Percentiles rank a stretch among this genome's conserved stretches.
These are phyloP conservation scores for Saposhnikovia divaricata DNA, from an alignment of 129 eudicot species.

Conservation along the genomic window DNA sequence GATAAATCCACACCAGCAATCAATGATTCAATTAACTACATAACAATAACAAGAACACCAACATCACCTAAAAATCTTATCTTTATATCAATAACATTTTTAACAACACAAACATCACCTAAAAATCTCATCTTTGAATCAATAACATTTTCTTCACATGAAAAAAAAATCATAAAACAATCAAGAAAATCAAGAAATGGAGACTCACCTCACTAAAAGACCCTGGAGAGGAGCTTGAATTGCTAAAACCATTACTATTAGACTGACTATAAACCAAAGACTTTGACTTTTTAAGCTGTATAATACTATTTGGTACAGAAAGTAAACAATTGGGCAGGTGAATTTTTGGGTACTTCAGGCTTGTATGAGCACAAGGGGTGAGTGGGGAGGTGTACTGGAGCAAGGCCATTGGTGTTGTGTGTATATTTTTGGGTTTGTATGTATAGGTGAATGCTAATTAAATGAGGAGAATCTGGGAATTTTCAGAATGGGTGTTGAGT, in stretches of 20 bases:
- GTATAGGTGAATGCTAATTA: background rate
- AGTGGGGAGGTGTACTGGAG: background rate
- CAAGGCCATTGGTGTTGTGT: background rate
- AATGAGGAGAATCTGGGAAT: background rate
- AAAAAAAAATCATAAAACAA: no score
- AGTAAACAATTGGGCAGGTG: slow-evolving; percentile 10
- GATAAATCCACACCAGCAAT: slow-evolving; percentile 46
- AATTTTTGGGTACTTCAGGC: background rate
- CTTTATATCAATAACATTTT: background rate
- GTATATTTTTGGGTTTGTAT: background rate
- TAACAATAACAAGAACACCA: background rate
- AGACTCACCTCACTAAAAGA: slow-evolving; percentile 39
- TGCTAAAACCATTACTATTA: background rate
- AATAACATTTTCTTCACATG: background rate
- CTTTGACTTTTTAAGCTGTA: background rate
- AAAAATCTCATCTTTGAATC: no score
- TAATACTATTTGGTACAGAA: background rate
- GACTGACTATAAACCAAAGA: slow-evolving; percentile 8
- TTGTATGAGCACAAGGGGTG: background rate
- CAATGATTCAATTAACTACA: slow-evolving; percentile 56
- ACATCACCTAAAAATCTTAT: background rate
- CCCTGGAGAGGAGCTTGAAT: slow-evolving; percentile 18
- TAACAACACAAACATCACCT: no score
- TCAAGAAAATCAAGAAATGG: background rate
- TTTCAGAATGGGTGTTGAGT: background rate